Base-by-base conservation (phyloP, 148 eudicot genomes). In the Oxyria digyna region DNA sequence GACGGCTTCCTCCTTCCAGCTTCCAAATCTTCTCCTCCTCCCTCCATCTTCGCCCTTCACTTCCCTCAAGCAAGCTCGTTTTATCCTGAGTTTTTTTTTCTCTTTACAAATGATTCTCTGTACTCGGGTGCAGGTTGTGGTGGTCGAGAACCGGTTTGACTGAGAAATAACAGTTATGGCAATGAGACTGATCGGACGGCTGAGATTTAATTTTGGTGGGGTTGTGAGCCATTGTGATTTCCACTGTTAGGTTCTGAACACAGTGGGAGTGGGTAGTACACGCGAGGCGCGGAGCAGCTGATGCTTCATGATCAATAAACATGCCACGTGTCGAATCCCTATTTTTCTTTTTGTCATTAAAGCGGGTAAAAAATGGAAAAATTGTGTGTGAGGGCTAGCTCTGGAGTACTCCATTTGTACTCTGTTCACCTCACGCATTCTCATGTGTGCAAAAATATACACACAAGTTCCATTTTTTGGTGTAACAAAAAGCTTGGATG, bases 1-100 rank as follows among this genome's bases (percentile, higher is more conserved):
- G 98, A 92, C 43, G 98, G 98, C 74, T 87, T 92, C 81, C 98
- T 77, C 79, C 98, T 76, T 63, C 74, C 85, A n/a, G 68, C 33
- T 59, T 74, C 85, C 21, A 42, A 20, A 41, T 72, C 48, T 8
- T 65, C 11, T 49, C 42, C 72, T 15, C 55, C 62, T 4, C 11
- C 46, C n/a, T 7, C 82, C 84, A 1, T 78, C 82, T 0, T 72
- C 81, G 1, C 75, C 81, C 0, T 71, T 75, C 68, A 38, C 79
- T 38, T 68, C 27, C 68, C 77, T 14, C 38, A 13, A 14, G 4
- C 38, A 6, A 35, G 38, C n/a, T n/a, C n/a, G n/a, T n/a, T n/a
- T n/a, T n/a, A n/a, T n/a, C n/a, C n/a, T n/a, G n/a, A n/a, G n/a
- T 27, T 55, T 1, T 11, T 55, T 50, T 27, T 15, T 26, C 8